A percentile compares a stretch with the other conserved stretches of the same genome.
These are phyloP conservation scores for Boechera divaricarpa DNA, from an alignment of 345 rosid species.

Conservation along the genomic window DNA sequence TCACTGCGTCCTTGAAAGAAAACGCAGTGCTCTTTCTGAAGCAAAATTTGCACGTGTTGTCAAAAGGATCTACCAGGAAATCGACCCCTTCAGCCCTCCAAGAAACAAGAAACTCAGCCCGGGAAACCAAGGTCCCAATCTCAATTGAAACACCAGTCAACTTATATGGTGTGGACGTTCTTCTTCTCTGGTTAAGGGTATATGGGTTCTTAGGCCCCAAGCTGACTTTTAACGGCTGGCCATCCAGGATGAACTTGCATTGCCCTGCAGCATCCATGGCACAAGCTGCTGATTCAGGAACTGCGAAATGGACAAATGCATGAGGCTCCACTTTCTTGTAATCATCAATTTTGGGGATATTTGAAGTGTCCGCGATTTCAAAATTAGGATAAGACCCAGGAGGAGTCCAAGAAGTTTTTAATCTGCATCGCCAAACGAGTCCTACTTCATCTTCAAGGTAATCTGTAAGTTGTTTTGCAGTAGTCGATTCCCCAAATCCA, in stretches of 20 bases:
- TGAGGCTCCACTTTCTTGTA: constrained; percentile 76
- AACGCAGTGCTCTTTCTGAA: constrained; percentile 70
- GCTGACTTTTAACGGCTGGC: constrained; percentile 63
- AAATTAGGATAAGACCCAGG: constrained; percentile 78
- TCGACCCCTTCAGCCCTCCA: constrained; percentile 69
- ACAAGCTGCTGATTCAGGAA: constrained; percentile 48
- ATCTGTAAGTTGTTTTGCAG: constrained; percentile 61
- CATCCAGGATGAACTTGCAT: constrained; percentile 51
- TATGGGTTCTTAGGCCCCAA: constrained; percentile 77
- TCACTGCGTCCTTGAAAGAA: constrained; percentile 55
- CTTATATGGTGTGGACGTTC: constrained; percentile 60
- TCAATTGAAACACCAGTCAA: constrained; percentile 63
- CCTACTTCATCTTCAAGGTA: constrained; percentile 68
- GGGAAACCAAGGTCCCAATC: constrained; percentile 64
- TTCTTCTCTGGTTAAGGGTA: constrained; percentile 67
- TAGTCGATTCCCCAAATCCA: constrained; percentile 66
- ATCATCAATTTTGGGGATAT: constrained; percentile 44
- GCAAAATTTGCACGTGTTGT: constrained; percentile 70
- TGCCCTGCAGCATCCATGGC: constrained; percentile 62
- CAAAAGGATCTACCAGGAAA: constrained; percentile 89
- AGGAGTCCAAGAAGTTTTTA: constrained; percentile 91
- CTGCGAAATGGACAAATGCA: constrained; percentile 88
- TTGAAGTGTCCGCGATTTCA: constrained; percentile 42
- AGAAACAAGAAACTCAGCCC: constrained; percentile 62
- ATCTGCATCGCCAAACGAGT: constrained; percentile 72